These are phyloP conservation scores for Blastocystis sp. DNA, from an alignment of 352 stramenopile genomes.

Conservation along the genomic window DNA sequence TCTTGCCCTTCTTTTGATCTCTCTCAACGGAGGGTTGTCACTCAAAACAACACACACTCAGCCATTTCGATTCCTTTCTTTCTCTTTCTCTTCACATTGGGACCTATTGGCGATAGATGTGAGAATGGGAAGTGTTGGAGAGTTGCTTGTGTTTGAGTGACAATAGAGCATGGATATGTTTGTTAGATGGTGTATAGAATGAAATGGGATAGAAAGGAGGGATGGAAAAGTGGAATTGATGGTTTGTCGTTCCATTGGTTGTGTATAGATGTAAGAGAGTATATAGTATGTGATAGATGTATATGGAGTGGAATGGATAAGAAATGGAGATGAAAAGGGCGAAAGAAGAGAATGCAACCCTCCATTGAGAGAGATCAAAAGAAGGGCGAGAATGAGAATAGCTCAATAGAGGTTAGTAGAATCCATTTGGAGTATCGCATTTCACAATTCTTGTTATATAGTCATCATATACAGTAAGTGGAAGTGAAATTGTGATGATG, in stretches of 20 bases:
- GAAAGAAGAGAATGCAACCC: background rate
- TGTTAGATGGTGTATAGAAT: background rate
- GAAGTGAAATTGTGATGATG: background rate
- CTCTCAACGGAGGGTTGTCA: no score
- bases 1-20: no score
- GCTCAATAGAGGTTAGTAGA: conserved; percentile 42
- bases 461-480: conserved; percentile 31
- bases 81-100: no score
- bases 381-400: background rate
- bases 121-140: background rate
- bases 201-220: background rate
- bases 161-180: background rate
- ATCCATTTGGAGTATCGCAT: conserved; percentile 64
- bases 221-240: background rate
- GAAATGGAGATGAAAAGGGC: background rate
- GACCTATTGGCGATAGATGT: background rate
- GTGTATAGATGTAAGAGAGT: background rate
- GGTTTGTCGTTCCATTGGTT: background rate
- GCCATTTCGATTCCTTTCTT: no score
- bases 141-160: background rate
- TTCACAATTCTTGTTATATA: conserved; percentile 40
- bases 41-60: no score
- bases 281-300: background rate
- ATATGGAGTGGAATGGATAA: background rate
- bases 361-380: background rate